Evolutionary conservation across 2,329 filamentous ascomycete genomes (phyloP), one percentile per base, ranked within the genome.

Genomic region (Stagonosporopsis cucurbitacearum): DNA sequence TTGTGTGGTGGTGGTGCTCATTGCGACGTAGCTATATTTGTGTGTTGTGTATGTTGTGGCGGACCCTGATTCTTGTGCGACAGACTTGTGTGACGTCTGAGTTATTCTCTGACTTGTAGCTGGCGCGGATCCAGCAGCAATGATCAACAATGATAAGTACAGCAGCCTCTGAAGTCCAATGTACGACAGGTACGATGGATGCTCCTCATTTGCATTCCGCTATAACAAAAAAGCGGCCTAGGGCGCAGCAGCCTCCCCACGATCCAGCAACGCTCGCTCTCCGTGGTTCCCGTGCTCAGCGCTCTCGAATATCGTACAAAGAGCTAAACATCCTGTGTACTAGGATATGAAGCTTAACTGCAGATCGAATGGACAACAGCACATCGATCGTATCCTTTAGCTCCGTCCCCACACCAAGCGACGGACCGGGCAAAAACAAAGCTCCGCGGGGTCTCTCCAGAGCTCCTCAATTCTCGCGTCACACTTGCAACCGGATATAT

Each of bases 1-100:
- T 20, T 48, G 42, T 36, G 50, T 43, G 6, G 44, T 40, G 32
- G 39, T 54, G 8, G 43, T 37, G 32, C 41, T 48, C 50, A 48
- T 48, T 20, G 17, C 6, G n/a, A 25, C 1, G 20, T 15, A 45
- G 13, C 19, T 19, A 12, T 4, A 3, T 15, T 3, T 32, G 13
- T 6, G 13, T 12, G 30, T 4, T 15, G 13, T 32, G 6, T 12
- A 32, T 15, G 30, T 4, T 32, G 12, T 15, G 13, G 2, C 13
- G n/a, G 30, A 15, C 11, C 30, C 3, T 32, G 13, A 32, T 4
- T 32, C 30, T 32, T 32, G 30, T 32, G 30, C 13, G n/a, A 4
- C 30, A 32, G n/a, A 4, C 30, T 32, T 32, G 12, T 32, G 30
- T 11, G 12, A 30, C 6, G 30, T 7, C 12, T 15, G 13, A 15